Percentiles rank a stretch among this genome's conserved stretches.
Evolutionary conservation across 352 stramenopile species (phyloP).

Genomic region (Phytophthora pinifolia): DNA sequence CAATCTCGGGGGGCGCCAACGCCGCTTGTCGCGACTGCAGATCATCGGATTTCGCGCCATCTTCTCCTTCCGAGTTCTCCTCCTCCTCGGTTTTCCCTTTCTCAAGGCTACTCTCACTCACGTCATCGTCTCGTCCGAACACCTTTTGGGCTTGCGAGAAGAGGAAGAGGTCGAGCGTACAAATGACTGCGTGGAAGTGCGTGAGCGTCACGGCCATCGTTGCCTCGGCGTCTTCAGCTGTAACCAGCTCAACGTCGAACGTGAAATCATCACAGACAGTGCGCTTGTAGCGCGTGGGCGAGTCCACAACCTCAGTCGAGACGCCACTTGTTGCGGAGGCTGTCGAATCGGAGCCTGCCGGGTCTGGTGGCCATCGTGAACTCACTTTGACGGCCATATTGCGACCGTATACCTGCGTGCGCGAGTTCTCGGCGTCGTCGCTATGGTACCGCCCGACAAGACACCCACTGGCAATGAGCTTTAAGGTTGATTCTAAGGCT

Average conservation of each 20-base stretch:
- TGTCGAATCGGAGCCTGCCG: neutral
- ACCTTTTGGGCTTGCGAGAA: slow-evolving; percentile 29
- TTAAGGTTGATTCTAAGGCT: slow-evolving; percentile 25
- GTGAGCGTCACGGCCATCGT: slow-evolving; percentile 62
- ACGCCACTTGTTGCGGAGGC: slow-evolving; percentile 1
- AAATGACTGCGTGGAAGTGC: slow-evolving; percentile 71
- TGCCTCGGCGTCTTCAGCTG: slow-evolving; percentile 45
- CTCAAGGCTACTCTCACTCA: slow-evolving; percentile 4
- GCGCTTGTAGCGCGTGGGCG: slow-evolving; percentile 38
- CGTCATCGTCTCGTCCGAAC: slow-evolving; percentile 22
- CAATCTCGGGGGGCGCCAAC: slow-evolving; percentile 6
- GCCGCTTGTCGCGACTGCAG: slow-evolving; percentile 3
- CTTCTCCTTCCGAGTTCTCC: slow-evolving; percentile 3
- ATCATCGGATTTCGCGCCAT: slow-evolving; percentile 1
- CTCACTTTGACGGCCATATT: slow-evolving; percentile 74
- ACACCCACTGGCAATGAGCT: slow-evolving; percentile 62
- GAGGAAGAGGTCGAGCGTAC: slow-evolving; percentile 52
- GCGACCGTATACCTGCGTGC: slow-evolving; percentile 59
- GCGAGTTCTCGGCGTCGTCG: slow-evolving; percentile 40
- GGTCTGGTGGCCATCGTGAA: slow-evolving; percentile 54
- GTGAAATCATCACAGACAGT: slow-evolving; percentile 77
- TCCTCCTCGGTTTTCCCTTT: slow-evolving; percentile 2
- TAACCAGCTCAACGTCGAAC: slow-evolving; percentile 64
- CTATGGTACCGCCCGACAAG: slow-evolving; percentile 57
- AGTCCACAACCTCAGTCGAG: neutral